These are phyloP conservation scores for Clavaria fumosa DNA, from an alignment of 768 basidiomycete genomes.

Conservation along the genomic window DNA sequence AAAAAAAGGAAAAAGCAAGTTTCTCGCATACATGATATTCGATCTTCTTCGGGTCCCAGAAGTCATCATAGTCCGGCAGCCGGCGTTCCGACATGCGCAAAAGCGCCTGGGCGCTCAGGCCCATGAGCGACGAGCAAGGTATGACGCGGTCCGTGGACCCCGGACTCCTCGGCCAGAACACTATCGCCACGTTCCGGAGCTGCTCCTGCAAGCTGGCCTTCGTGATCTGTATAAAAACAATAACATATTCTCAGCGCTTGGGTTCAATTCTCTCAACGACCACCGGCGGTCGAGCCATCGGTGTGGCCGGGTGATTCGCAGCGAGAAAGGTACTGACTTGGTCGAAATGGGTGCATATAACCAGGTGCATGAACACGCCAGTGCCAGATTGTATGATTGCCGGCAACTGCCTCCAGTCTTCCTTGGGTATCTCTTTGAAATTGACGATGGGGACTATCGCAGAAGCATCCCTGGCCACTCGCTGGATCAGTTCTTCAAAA, in stretches of 20 bases:
- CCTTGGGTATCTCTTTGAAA: conserved; percentile 3
- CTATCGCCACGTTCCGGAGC: neutral
- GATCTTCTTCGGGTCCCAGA: neutral
- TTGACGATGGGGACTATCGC: conserved; percentile 3
- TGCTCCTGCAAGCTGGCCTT: conserved; percentile 1
- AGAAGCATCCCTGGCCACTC: conserved; percentile 1
- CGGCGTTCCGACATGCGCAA: neutral
- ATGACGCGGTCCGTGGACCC: conserved; percentile 1
- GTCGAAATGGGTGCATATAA: conserved; percentile 5
- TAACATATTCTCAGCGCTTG: no score
- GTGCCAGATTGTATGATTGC: conserved; percentile 1
- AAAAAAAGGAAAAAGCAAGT: neutral
- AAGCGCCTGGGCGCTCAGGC: neutral
- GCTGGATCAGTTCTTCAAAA: conserved; percentile 1
- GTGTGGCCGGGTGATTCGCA: no score
- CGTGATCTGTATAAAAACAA: conserved; percentile 3
- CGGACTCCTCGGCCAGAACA: conserved; percentile 1
- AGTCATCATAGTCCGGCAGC: neutral
- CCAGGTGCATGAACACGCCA: neutral
- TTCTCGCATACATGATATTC: neutral
- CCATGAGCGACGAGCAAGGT: conserved; percentile 2
- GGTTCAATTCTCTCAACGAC: neutral
- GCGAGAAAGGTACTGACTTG: no score
- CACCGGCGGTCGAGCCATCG: neutral
- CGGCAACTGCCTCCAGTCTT: conserved; percentile 1